A percentile compares a stretch with the other conserved stretches of the same genome.
Conservation (phyloP, 345 rosid genomes). For the Aurinia saxatilis region DNA sequence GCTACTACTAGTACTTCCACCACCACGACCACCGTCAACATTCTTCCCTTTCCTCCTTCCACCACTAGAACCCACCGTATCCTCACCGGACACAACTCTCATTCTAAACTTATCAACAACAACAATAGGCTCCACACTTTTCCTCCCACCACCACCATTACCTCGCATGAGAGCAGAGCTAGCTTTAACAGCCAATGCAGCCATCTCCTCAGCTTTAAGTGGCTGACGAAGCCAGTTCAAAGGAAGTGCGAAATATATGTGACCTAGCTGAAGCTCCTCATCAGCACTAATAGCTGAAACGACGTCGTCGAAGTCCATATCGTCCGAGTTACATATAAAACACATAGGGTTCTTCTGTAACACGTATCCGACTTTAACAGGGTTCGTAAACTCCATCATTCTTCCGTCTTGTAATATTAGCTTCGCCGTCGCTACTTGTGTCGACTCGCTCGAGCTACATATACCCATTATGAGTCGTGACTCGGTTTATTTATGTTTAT, state of each 20-base stretch:
- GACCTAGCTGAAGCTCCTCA: conserved; percentile 80
- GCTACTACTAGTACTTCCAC: conserved; percentile 16
- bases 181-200: conserved; percentile 96
- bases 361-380: conserved; percentile 70
- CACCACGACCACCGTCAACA: conserved; percentile 25
- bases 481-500: neutral
- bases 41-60: conserved; percentile 18
- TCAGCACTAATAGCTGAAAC: conserved; percentile 54
- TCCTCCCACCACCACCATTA: conserved; percentile 14
- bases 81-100: conserved; percentile 14
- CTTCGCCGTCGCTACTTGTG: conserved; percentile 69
- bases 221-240: conserved; percentile 53
- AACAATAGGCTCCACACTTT: conserved; percentile 23
- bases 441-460: conserved; percentile 74
- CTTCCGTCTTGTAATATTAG: conserved; percentile 72
- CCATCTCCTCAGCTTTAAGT: conserved; percentile 81
- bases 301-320: conserved; percentile 85
- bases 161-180: conserved; percentile 63
- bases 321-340: conserved; percentile 92
- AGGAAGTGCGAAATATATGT: conserved; percentile 80
- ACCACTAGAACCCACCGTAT: conserved; percentile 22
- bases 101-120: conserved; percentile 12
- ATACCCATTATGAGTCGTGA: conserved; percentile 58
- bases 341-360: conserved; percentile 46
- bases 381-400: conserved; percentile 65